These are phyloP conservation scores for Rhodosporidiobolus sp. DNA, from an alignment of 768 basidiomycete genomes.

Conservation along the genomic window DNA sequence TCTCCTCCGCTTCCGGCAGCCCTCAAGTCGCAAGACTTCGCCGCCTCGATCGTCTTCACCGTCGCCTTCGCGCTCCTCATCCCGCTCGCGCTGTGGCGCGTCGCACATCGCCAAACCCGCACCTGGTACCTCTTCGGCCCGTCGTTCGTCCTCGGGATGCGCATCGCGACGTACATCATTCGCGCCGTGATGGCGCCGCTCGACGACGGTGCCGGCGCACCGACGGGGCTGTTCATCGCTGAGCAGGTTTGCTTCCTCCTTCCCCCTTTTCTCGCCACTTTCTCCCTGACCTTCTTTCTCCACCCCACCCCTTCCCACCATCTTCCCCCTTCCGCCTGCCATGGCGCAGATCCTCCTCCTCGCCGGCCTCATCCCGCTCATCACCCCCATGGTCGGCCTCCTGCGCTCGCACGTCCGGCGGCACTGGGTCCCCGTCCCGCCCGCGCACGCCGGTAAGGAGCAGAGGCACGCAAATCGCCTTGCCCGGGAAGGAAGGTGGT, in stretches of 20 bases:
- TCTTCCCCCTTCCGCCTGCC: neutral
- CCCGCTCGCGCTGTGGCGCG: neutral
- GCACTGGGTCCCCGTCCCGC: neutral
- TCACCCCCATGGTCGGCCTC: conserved; percentile 1
- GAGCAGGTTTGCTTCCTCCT: conserved; percentile 6
- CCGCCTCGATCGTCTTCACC: conserved; percentile 30
- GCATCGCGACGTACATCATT: conserved; percentile 7
- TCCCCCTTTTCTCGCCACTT: neutral
- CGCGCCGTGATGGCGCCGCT: conserved; percentile 44
- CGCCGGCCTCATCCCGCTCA: conserved; percentile 11
- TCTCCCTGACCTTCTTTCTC: too few species aligned
- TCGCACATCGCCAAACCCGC: neutral
- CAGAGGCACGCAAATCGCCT: neutral
- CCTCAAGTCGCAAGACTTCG: conserved; percentile 16
- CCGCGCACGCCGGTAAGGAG: neutral
- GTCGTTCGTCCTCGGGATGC: neutral
- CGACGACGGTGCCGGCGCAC: neutral
- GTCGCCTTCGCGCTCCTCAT: conserved; percentile 6
- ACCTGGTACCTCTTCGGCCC: conserved; percentile 8
- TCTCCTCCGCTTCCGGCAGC: neutral
- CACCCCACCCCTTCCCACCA: too few species aligned
- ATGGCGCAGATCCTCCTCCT: conserved; percentile 16
- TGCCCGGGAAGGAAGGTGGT: neutral
- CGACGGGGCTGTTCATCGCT: conserved; percentile 6
- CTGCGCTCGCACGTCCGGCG: neutral